Base-by-base conservation (phyloP, 2,329 filamentous ascomycete genomes). In the Ophiognomonia clavigignenti-juglandacearum region DNA sequence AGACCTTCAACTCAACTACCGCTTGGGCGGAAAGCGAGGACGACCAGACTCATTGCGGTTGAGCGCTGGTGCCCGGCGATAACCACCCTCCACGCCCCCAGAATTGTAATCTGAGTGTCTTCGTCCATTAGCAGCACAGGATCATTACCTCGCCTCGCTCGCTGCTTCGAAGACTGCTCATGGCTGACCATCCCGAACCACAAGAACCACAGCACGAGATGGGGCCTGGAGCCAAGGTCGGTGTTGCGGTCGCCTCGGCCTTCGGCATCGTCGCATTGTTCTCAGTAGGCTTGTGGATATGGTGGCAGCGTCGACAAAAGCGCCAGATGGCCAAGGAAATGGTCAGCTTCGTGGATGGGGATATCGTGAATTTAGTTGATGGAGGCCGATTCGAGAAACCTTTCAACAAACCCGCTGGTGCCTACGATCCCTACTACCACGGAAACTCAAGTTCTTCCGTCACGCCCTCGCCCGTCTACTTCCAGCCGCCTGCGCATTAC, bases 281-380 rank as follows among this genome's bases (percentile, higher is more conserved):
- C 39, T 24, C 42, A 3, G 10, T 49, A 14, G 45, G 45, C n/a
- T 36, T 51, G 4, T 51, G 46, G 41, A 4, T 43, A 5, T 51
- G 49, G 49, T 51, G 49, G 49, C 38, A 45, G 29, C 39, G 42
- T 19, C 49, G 49, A 24, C 45, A 48, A 34, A 51, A 45, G 38
- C 38, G 39, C 9, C 41, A 51, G 34, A 34, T 51, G 26, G 49
- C 49, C 11, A 51, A 49, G 26, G 34, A 44, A 3, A 51, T 51
- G 49, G 42, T 51, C 41, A 51, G 49, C 4, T 51, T 51, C 20
- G 49, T 51, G 20, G 49, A 51, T 6, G 49, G 49, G 10, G 49
- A 51, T 13, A 51, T 51, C 13, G 49, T 51, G 13, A 51, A 45
- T 3, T 39, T 51, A 11, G 46, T 51, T 20, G 49, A 51, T 16